A percentile compares a stretch with the other conserved stretches of the same genome.
Conservation (phyloP, 768 basidiomycete genomes). For the Filobasidium floriforme region DNA sequence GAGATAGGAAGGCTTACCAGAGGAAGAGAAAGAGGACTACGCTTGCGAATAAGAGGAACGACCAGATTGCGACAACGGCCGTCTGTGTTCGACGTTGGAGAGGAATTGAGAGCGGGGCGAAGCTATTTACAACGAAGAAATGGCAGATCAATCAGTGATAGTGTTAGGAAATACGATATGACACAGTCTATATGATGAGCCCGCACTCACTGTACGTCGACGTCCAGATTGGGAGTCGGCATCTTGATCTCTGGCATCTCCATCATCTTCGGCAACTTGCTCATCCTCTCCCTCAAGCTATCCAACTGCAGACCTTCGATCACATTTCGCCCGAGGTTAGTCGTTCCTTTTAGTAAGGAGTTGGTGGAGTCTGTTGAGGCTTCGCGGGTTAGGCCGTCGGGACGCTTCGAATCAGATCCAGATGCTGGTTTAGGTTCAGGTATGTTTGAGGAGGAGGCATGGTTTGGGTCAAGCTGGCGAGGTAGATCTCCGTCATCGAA, state of each 20-base stretch:
- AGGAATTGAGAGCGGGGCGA: constrained; percentile 79
- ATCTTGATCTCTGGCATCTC: constrained; percentile 21
- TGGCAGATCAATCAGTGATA: no score
- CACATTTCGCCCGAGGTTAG: neutral
- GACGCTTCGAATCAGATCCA: neutral
- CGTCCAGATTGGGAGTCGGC: constrained; percentile 13
- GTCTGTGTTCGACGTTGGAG: constrained; percentile 80
- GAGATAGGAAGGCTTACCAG: constrained; percentile 72
- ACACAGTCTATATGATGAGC: neutral
- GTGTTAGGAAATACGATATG: neutral
- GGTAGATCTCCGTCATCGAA: neutral
- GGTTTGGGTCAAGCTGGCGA: neutral
- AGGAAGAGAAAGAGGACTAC: constrained; percentile 66
- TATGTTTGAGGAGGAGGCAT: neutral
- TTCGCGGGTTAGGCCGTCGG: neutral
- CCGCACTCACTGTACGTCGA: constrained; percentile 22
- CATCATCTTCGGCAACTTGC: constrained; percentile 20
- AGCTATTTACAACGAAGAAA: constrained; percentile 45
- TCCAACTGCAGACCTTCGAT: constrained; percentile 12
- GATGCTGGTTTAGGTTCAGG: no score
- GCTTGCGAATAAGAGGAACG: constrained; percentile 65
- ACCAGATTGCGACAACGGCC: constrained; percentile 79
- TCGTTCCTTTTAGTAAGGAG: no score
- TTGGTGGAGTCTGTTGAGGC: neutral
- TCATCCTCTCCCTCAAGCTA: constrained; percentile 13